Evolutionary conservation across 2,329 filamentous ascomycete species (phyloP).

Genomic region (Xylaria sp.): DNA sequence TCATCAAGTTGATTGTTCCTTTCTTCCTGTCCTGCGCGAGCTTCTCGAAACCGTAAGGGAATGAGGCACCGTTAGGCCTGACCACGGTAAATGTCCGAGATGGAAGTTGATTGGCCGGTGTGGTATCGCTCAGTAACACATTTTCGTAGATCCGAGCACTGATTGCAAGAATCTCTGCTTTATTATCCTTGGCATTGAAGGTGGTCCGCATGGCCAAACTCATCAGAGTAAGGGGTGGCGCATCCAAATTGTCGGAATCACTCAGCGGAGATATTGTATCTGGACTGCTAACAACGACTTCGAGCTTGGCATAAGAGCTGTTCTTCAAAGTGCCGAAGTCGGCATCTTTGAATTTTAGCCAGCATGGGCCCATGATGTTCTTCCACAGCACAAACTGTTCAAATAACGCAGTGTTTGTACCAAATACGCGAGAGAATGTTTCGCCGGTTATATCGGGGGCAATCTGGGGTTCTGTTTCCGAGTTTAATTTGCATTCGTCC

Average conservation of each 20-base stretch:
- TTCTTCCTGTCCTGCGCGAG: slow-evolving; percentile 77
- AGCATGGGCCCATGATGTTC: slow-evolving; percentile 98
- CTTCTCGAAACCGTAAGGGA: slow-evolving; percentile 87
- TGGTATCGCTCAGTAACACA: slow-evolving; percentile 86
- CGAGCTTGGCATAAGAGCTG: slow-evolving; percentile 96
- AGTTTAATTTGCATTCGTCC: slow-evolving; percentile 39
- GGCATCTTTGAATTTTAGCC: slow-evolving; percentile 89
- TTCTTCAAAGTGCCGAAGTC: slow-evolving; percentile 89
- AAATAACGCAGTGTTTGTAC: slow-evolving; percentile 91
- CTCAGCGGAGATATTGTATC: slow-evolving; percentile 77
- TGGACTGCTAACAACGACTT: slow-evolving; percentile 83
- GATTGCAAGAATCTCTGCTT: slow-evolving; percentile 92
- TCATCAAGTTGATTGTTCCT: slow-evolving; percentile 82
- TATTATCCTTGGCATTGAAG: slow-evolving; percentile 92
- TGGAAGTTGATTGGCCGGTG: slow-evolving; percentile 85
- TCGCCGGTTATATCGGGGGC: slow-evolving; percentile 79
- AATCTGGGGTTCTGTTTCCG: slow-evolving; percentile 69
- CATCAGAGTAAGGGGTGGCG: slow-evolving; percentile 94
- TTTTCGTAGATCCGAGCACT: slow-evolving; percentile 95
- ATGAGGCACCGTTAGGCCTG: slow-evolving; percentile 78
- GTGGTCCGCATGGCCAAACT: slow-evolving; percentile 88
- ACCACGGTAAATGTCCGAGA: slow-evolving; percentile 93
- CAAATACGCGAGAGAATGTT: slow-evolving; percentile 94
- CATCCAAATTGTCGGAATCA: slow-evolving; percentile 83
- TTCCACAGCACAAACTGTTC: slow-evolving; percentile 99